Evolutionary conservation across 371 early-diverging fungal genomes (phyloP), one percentile per base, ranked within the genome.

Genomic region (Mortierella sp.): DNA sequence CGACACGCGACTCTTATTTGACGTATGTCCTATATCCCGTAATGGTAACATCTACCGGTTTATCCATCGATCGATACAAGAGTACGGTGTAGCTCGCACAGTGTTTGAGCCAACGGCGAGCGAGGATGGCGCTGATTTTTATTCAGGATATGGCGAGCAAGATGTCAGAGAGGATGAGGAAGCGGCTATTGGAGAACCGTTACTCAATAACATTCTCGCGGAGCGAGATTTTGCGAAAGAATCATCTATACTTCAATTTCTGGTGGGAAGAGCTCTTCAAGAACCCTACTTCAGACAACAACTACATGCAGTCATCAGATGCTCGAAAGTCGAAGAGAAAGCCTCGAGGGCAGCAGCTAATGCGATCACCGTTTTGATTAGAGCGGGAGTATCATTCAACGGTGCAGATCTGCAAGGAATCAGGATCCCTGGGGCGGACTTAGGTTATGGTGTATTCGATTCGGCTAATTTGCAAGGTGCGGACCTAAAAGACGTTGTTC

Each of bases 321-420:
- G 10, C 2, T 63, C 63, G 16, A 69, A 63, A 45, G 21, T 15
- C 2, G 45, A 63, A n/a, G 7, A 16, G 36, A 36, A 36, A 36
- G 28, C 16, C 3, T 21, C 24, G 8, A 52, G 33, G 24, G 63
- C 63, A 8, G 63, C 63, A 16, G 63, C 63, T 1, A 69, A 69
- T 45, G 55, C 70, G 3, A 69, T 69, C 22, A 63, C 70, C 4
- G 38, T 69, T 13, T 57, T 69, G 33, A 63, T 63, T n/a, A 2
- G 58, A 11, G 70, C 70, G 0, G 63, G 70, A 10, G 43, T 63
- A 15, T 63, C 6, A 16, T 69, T 69, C 47, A 63, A 40, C 33
- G 57, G 47, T 0, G 55, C 36, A 8, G 47, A 63, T 45, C 58
- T 69, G 33, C 22, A 11, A 43, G 63, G 57, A 43, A 69, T 69